Base-by-base conservation (phyloP, 2,329 filamentous ascomycete species). In the Pezicula rhizophila region DNA sequence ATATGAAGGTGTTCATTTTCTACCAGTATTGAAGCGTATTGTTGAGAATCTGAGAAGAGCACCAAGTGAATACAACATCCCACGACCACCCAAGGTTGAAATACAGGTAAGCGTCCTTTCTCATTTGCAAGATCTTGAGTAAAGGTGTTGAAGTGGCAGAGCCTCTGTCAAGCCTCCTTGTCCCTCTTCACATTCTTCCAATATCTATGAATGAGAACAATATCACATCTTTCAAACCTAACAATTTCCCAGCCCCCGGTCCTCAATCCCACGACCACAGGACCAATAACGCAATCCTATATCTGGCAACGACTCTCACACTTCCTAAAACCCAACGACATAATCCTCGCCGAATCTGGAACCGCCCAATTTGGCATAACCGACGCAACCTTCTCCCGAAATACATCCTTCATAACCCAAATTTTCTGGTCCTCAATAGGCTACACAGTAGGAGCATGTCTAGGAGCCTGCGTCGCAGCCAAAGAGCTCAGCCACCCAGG, bases 21-120 rank as follows among this genome's bases (percentile, higher is more conserved):
- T 82, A 50, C 83, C 85, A 42, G 85, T 95, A 14, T 73, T 96
- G 35, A 75, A 74, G 50, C 87, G 86, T 61, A 67, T 95, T 17
- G 75, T 83, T 15, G 53, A 49, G 15, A 56, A 54, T 28, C 45
- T 62, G 23, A 56, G 58, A 43, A 54, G 56, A 25, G 48, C 57
- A 8, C 35, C 50, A 1, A 50, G 38, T 37, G 17, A 15, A 31
- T 58, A 45, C 44, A 44, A 50, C 23, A 45, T 54, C 18, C 52
- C 49, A 35, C 46, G 43, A 44, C 18, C 41, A 43, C 47, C 39
- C 8, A 42, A 35, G 35, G 35, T 39, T 8, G 53, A 52, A 37
- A 11, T 57, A 4, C 45, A 56, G 46, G 54, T 55, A 50, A 42
- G 45, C 26, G 11, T 17, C 11, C 20, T 33, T 6, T 35, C 15